These are phyloP conservation scores for Protea cynaroides DNA, from an alignment of 164 flowering plant species.

Conservation along the genomic window DNA sequence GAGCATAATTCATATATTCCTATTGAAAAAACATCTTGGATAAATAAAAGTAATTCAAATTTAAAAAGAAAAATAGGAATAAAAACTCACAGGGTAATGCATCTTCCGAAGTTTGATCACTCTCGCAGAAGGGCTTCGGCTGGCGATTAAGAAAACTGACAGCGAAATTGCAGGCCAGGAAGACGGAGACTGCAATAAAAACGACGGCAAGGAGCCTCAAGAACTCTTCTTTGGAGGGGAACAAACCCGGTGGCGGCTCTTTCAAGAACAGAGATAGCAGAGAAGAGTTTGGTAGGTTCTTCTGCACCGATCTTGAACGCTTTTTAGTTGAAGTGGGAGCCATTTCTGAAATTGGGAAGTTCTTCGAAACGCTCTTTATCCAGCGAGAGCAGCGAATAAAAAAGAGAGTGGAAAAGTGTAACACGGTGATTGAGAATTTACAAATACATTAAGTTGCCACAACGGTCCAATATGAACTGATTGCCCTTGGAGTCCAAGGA, in stretches of 20 bases:
- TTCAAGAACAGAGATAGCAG: conserved; percentile 12
- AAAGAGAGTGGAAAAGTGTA: no score
- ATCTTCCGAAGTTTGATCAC: conserved; percentile 17
- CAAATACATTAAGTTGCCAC: no score
- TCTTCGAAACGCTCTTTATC: background rate
- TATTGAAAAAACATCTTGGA: no score
- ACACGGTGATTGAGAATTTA: no score
- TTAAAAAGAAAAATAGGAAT: no score
- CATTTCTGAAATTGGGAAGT: conserved; percentile 12
- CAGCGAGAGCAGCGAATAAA: no score
- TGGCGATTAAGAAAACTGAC: conserved; percentile 22
- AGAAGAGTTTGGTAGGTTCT: conserved; percentile 15
- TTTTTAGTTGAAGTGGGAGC: conserved; percentile 21
- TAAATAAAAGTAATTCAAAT: no score
- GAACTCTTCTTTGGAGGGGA: conserved; percentile 61
- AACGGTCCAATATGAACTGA: no score
- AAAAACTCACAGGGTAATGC: conserved; percentile 33
- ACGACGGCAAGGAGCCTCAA: conserved; percentile 42
- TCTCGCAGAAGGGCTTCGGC: conserved; percentile 67
- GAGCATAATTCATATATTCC: no score
- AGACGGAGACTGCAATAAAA: conserved; percentile 50
- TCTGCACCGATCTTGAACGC: conserved; percentile 19
- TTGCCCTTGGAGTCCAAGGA: no score
- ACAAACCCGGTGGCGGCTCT: conserved; percentile 43
- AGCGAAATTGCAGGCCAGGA: conserved; percentile 42